A percentile compares a stretch with the other conserved stretches of the same genome.
phyloP scores from a whole-genome alignment of 148 eudicot genomes.

The Vaccinium darrowii region DNA sequence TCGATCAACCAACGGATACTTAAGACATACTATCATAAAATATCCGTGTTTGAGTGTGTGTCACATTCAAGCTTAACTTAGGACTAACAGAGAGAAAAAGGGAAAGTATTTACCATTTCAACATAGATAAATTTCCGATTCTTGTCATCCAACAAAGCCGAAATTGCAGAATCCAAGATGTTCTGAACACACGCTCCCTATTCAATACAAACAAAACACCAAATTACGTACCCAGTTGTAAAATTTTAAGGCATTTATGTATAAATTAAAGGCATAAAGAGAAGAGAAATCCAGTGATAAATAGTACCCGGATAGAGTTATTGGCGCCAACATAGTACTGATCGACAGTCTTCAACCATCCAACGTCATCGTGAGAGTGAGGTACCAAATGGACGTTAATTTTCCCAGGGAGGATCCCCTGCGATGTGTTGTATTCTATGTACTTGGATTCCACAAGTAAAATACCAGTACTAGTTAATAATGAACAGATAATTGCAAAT shows the following conservation, averaged over 20 bases:
- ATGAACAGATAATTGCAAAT: neutral
- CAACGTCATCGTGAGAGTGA: constrained; percentile 82
- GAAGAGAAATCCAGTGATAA: neutral
- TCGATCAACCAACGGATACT: neutral
- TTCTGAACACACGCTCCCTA: constrained; percentile 85
- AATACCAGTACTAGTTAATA: neutral
- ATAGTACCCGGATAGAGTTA: constrained; percentile 55
- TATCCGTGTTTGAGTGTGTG: neutral
- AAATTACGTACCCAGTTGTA: neutral
- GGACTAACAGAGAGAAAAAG: neutral
- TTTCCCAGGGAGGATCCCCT: constrained; percentile 37
- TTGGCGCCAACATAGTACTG: constrained; percentile 71
- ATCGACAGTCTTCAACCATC: constrained; percentile 80
- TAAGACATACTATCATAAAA: neutral
- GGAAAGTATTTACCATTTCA: constrained; percentile 44
- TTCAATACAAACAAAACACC: constrained; percentile 14
- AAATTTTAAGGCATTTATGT: no score
- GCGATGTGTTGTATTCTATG: constrained; percentile 57
- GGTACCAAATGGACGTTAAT: constrained; percentile 79
- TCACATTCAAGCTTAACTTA: neutral
- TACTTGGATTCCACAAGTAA: constrained; percentile 37
- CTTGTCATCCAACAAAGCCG: constrained; percentile 52
- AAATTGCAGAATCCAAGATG: constrained; percentile 67
- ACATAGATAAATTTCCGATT: constrained; percentile 70
- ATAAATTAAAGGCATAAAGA: neutral